Evolutionary conservation across 345 rosid species (phyloP).

Genomic region (Orychophragmus violaceus): DNA sequence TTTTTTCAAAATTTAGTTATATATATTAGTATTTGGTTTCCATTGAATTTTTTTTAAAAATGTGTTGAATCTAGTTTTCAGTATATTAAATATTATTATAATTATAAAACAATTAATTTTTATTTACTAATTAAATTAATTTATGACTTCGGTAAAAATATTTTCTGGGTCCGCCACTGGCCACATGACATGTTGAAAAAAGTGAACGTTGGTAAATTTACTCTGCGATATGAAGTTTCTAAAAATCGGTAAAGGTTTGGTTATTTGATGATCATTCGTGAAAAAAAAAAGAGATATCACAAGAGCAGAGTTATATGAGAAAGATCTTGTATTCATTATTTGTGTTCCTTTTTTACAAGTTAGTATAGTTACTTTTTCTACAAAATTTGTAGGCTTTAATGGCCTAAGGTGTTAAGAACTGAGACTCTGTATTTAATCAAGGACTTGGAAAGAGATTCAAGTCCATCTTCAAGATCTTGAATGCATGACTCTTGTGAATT

Average conservation of each 20-base stretch:
- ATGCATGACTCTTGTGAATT: constrained; percentile 26
- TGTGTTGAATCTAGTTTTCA: no score
- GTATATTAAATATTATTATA: no score
- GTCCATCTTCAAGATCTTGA: constrained; percentile 36
- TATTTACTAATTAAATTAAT: no score
- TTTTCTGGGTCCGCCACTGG: no score
- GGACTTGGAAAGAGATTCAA: constrained; percentile 25
- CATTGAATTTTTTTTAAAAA: no score
- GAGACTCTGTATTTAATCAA: constrained; percentile 38
- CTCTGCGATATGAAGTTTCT: not conserved
- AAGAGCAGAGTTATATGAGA: not conserved
- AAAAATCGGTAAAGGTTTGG: not conserved
- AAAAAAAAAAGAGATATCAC: not conserved
- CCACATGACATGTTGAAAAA: no score
- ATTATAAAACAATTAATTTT: no score
- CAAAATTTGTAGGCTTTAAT: constrained; percentile 7
- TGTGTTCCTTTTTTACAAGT: not conserved
- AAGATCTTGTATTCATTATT: not conserved
- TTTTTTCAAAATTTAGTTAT: no score
- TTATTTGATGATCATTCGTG: not conserved
- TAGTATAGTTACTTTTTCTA: not conserved
- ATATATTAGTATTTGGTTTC: no score
- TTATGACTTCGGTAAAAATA: no score
- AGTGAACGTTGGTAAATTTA: no score
- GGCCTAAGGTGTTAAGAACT: constrained; percentile 32